Conservation (phyloP, 2,329 filamentous ascomycete genomes). For the Talaromyces sp. region DNA sequence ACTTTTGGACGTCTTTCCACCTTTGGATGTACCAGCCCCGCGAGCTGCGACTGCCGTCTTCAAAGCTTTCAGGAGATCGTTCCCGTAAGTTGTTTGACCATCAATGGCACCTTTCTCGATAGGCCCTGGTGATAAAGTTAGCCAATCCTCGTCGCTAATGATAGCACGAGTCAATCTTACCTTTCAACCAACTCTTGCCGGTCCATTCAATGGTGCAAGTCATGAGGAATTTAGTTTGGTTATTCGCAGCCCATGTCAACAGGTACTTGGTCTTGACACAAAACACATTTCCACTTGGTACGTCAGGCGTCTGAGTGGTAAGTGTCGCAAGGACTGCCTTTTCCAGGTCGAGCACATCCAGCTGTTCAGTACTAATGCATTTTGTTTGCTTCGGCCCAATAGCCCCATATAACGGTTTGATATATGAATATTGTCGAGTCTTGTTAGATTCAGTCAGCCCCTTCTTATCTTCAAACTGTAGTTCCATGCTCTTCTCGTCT, state of each 20-base stretch:
- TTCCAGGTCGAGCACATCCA: constrained; percentile 84
- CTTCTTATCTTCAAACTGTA: constrained; percentile 75
- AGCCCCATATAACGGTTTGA: constrained; percentile 77
- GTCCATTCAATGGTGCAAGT: constrained; percentile 94
- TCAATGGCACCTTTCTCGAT: constrained; percentile 96
- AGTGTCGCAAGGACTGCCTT: constrained; percentile 79
- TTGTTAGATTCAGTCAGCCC: constrained; percentile 72
- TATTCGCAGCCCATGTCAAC: constrained; percentile 84
- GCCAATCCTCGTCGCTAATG: too few relatives aligned
- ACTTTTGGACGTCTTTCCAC: constrained; percentile 55
- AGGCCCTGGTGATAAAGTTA: constrained; percentile 56
- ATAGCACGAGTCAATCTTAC: constrained; percentile 47
- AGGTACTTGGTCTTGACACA: constrained; percentile 91
- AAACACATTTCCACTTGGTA: constrained; percentile 90
- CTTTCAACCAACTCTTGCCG: constrained; percentile 96
- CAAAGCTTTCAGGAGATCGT: constrained; percentile 70
- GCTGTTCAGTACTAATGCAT: constrained; percentile 77
- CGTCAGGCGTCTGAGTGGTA: constrained; percentile 86
- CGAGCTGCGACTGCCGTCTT: constrained; percentile 66
- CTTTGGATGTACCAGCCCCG: constrained; percentile 44
- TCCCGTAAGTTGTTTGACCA: constrained; percentile 78
- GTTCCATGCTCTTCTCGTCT: constrained; percentile 85
- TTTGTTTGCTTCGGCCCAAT: constrained; percentile 95
- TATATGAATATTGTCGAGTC: constrained; percentile 74
- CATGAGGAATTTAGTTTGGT: constrained; percentile 77